Base-by-base conservation (phyloP, 2,329 filamentous ascomycete species). In the Diaporthe sp. region DNA sequence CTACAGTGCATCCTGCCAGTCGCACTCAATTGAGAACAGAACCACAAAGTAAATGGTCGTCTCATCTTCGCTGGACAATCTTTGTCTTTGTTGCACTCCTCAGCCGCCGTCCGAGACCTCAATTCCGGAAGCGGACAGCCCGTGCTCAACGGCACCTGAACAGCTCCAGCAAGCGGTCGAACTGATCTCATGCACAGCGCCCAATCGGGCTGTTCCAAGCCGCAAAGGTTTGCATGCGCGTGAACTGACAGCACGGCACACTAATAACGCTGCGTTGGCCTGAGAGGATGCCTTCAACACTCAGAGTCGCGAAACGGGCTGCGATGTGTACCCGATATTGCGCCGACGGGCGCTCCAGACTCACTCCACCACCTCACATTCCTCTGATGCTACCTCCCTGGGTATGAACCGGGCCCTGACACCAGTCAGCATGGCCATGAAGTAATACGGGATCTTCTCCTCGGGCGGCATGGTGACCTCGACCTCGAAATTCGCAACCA, bases 361-460 rank as follows among this genome's bases (percentile, higher is more conserved):
- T 55, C 65, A 69, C 34, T 42, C 65, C 8, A 25, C 3, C n/a
- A 6, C 46, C 46, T 22, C 34, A 1, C 15, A 0, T 12, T 28
- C 34, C n/a, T 25, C 46, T 4, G 65, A 31, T 39, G 34, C 15
- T 13, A 42, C 13, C 31, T 75, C n/a, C n/a, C 69, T 73, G 22
- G 78, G 75, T 12, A 81, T 34, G 49, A 89, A 89, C 0, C 82
- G 81, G 1, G 79, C 87, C 77, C 81, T 86, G 4, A 87, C 85
- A 0, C 87, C 88, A 0, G 86, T 87, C 78, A 89, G 76, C 85
- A 90, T 89, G 1, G 87, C 88, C 80, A 90, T 80, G 73, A 90
- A 90, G 73, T 89, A 90, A 12, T 86, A 86, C 3, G 82, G 83
- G 58, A 85, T 84, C 1, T 85, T 80, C 3, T 84, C 79, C 3